A percentile compares a stretch with the other conserved stretches of the same genome.
These are phyloP conservation scores for Sherardia arvensis DNA, from an alignment of 257 asterid genomes.

Conservation along the genomic window DNA sequence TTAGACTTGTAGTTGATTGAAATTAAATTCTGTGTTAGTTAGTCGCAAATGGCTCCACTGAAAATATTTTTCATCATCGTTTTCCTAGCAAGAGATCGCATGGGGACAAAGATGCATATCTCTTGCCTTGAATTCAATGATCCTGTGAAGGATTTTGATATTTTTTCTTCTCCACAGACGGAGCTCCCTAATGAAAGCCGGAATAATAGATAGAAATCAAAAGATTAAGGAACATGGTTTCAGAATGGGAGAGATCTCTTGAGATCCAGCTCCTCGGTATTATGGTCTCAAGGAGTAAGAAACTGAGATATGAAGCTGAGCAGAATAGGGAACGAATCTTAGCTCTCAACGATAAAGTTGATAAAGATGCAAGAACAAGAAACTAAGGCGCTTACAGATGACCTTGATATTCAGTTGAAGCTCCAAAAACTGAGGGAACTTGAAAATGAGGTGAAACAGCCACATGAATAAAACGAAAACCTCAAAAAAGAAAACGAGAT, in stretches of 20 bases:
- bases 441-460: no score
- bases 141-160: constrained; percentile 30
- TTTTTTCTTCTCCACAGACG: constrained; percentile 18
- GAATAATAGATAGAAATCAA: constrained; percentile 35
- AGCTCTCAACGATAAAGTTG: no score
- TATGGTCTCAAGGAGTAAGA: constrained; percentile 90
- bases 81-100: no score
- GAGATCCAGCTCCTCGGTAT: constrained; percentile 62
- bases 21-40: constrained; percentile 11
- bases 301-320: constrained; percentile 17
- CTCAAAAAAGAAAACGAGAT: no score
- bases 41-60: constrained; percentile 13
- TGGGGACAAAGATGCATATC: constrained; percentile 33
- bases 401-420: no score
- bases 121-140: constrained; percentile 46
- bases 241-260: constrained; percentile 60
- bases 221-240: constrained; percentile 38
- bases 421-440: no score
- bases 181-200: constrained; percentile 5
- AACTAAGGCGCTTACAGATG: no score
- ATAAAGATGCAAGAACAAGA: no score
- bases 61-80: constrained; percentile 16
- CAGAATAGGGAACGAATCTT: no score
- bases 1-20: no score
- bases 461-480: no score